phyloP scores from a whole-genome alignment of 2,329 filamentous ascomycete genomes.

The Alternaria gaisen region DNA sequence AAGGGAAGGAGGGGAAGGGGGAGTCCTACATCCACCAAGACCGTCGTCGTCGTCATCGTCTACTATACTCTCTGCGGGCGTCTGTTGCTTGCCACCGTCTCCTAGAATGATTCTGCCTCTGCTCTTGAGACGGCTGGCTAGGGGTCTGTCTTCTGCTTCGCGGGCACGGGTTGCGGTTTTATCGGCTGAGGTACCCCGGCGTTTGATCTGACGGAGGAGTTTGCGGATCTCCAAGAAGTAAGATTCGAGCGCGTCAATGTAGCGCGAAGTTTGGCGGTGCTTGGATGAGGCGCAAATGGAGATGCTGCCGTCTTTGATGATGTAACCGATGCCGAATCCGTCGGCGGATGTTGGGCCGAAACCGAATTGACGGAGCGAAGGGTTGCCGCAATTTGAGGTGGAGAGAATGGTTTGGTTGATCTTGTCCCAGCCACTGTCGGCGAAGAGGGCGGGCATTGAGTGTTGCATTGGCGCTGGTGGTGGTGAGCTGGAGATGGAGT shows the following conservation, averaged over 20 bases:
- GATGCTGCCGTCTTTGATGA: slow-evolving; percentile 94
- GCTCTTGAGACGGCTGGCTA: slow-evolving; percentile 68
- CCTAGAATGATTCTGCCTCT: slow-evolving; percentile 76
- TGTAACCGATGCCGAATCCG: slow-evolving; percentile 97
- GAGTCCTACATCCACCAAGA: slow-evolving; percentile 80
- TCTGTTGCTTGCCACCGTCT: slow-evolving; percentile 60
- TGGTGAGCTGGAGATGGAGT: slow-evolving; percentile 59
- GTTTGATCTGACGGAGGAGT: slow-evolving; percentile 75
- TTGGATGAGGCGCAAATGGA: slow-evolving; percentile 93
- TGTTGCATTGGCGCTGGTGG: slow-evolving; percentile 59
- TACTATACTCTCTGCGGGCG: slow-evolving; percentile 72
- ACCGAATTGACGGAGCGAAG: slow-evolving; percentile 91
- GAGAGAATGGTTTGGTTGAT: slow-evolving; percentile 94
- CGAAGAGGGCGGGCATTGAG: slow-evolving; percentile 80
- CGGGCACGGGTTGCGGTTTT: slow-evolving; percentile 66
- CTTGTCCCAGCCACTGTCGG: slow-evolving; percentile 90
- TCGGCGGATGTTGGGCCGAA: slow-evolving; percentile 95
- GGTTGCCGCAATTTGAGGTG: slow-evolving; percentile 99
- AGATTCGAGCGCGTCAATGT: slow-evolving; percentile 86
- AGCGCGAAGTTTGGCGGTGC: slow-evolving; percentile 90
- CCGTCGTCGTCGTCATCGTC: slow-evolving; percentile 85
- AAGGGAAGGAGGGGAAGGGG: slow-evolving; percentile 44
- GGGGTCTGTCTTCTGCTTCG: slow-evolving; percentile 65
- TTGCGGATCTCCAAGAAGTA: slow-evolving; percentile 92
- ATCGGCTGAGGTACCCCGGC: slow-evolving; percentile 61